phyloP scores from a whole-genome alignment of 106 monocot genomes.

The Posidonia australis region DNA sequence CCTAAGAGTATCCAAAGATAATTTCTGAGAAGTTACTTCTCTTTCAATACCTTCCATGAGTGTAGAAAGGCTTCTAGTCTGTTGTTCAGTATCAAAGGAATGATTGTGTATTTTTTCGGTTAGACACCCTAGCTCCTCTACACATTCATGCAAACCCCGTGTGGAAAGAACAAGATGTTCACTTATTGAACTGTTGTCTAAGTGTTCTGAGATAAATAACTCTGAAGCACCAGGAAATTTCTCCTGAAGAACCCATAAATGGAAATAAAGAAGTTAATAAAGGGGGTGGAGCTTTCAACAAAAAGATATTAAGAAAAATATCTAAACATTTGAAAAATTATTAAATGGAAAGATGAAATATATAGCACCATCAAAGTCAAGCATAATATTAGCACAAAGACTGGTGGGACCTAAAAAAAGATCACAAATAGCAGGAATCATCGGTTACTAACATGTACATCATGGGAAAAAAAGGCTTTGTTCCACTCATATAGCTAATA shows the following conservation, averaged over 20 bases:
- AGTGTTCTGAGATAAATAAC: constrained; percentile 18
- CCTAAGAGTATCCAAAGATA: constrained; percentile 37
- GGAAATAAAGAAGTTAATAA: not conserved
- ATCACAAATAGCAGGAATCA: too few species aligned
- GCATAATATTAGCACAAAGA: too few species aligned
- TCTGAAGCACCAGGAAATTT: constrained; percentile 12
- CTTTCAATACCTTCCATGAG: constrained; percentile 32
- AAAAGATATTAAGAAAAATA: not conserved
- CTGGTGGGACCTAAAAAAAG: too few species aligned
- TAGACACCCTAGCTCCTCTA: constrained; percentile 25
- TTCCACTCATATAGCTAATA: too few species aligned
- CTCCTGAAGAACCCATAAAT: constrained; percentile 24
- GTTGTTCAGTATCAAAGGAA: constrained; percentile 36
- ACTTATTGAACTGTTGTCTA: constrained; percentile 23
- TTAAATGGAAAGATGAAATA: not conserved
- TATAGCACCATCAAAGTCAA: not conserved
- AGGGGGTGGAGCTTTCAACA: not conserved
- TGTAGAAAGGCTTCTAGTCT: constrained; percentile 18
- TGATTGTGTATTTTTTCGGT: constrained; percentile 35
- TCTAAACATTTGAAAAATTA: not conserved
- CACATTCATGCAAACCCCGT: constrained; percentile 29
- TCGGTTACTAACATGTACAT: too few species aligned
- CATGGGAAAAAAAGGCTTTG: too few species aligned
- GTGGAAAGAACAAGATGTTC: constrained; percentile 31
- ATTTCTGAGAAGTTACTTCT: constrained; percentile 24